These are phyloP conservation scores for Conticribra guillardii DNA, from an alignment of 108 stramenopile species.

Conservation along the genomic window DNA sequence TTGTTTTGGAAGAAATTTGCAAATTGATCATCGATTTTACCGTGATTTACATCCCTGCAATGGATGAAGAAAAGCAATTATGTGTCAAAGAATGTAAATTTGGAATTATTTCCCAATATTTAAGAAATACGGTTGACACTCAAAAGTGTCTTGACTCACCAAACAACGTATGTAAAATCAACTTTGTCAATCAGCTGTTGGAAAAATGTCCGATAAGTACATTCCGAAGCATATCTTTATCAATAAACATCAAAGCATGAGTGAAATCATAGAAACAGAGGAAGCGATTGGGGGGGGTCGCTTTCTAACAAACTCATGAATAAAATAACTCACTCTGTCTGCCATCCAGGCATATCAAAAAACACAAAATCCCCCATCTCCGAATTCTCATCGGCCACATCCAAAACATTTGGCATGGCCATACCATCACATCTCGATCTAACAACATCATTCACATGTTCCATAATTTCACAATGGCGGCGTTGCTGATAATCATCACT, in stretches of 20 bases:
- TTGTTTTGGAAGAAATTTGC: constrained; percentile 45
- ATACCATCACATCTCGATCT: constrained; percentile 28
- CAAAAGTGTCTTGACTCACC: too few relatives aligned
- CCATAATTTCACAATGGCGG: constrained; percentile 47
- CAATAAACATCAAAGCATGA: neutral
- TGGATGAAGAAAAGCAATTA: neutral
- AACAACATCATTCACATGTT: constrained; percentile 47
- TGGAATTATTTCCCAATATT: too few relatives aligned
- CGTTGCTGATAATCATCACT: constrained; percentile 48
- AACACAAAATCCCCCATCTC: constrained; percentile 54
- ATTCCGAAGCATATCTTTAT: constrained; percentile 28
- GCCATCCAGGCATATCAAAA: constrained; percentile 47
- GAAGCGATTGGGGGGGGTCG: neutral
- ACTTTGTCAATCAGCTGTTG: constrained; percentile 49
- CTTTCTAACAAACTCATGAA: too few relatives aligned
- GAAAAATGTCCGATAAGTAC: constrained; percentile 42
- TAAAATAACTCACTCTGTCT: constrained; percentile 6
- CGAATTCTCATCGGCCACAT: constrained; percentile 41
- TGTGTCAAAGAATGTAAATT: neutral
- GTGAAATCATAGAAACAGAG: neutral
- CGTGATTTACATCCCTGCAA: constrained; percentile 45
- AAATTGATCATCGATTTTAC: constrained; percentile 52
- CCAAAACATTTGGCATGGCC: constrained; percentile 40
- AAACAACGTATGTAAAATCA: constrained; percentile 50
- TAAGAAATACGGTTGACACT: too few relatives aligned